Base-by-base conservation (phyloP, 2,329 filamentous ascomycete genomes). In the Colletotrichum sp. region DNA sequence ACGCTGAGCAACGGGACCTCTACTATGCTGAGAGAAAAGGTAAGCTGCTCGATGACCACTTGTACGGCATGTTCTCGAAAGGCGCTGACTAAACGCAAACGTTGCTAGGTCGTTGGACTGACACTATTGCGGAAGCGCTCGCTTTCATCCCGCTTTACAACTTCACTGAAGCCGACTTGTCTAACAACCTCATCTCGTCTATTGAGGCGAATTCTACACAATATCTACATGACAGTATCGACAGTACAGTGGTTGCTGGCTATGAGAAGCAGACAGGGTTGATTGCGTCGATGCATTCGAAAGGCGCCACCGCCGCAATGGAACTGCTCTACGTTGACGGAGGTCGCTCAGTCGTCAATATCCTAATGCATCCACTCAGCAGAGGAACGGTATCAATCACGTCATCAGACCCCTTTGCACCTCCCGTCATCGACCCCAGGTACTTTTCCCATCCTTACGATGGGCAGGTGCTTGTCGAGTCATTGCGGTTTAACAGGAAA, bases 301-400 rank as follows among this genome's bases (percentile, higher is more conserved):
- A 80, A 34, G 60, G 73, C 66, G 71, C 84, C 21, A 74, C 81
- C 69, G 62, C 77, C 8, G 24, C 78, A 5, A 76, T 79, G 70
- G 81, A 81, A 30, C 80, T 85, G 34, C 82, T 85, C 62, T 86
- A 82, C 78, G 79, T 81, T 64, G 75, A 83, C 77, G 79, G 78
- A 77, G n/a, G 81, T 66, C 77, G 83, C 55, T 79, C 75, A 78
- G 21, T 77, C 80, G 36, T 80, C 5, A 81, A 86, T 24, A 83
- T 83, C 64, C 78, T 84, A 39, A 80, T 84, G 72, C 84, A 86
- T 72, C 85, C 86, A 2, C 80, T 87, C 28, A 85, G 82, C 69
- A 82, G 86, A 18, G 86, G 86, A 28, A 83, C 83, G 12, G 82
- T 87, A 65, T 81, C 80, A 28, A 83, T 87, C 49, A 82, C 84